Base-by-base conservation (phyloP, 345 rosid genomes). In the Citrus inodora region DNA sequence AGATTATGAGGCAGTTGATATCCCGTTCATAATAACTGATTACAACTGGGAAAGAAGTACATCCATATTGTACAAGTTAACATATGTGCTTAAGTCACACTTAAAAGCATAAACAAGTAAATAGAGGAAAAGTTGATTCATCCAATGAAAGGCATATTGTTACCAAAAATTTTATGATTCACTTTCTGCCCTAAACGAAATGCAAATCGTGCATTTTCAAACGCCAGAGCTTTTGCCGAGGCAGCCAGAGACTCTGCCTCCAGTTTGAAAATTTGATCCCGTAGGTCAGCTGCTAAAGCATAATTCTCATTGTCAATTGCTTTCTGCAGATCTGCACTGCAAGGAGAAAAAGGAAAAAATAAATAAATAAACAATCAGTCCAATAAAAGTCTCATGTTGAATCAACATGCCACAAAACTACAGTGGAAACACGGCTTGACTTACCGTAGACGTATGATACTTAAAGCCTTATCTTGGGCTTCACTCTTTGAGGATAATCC, bases 131-230 rank as follows among this genome's bases (percentile, higher is more conserved):
- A 67, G 40, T 56, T 24, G 19, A 77, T 70, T 37, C 60, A 74
- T 56, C 40, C 67, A 56, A 63, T 28, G 14, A 51, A 75, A 78
- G 75, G 66, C 61, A 69, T 19, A 63, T 19, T 38, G 40, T 59
- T 91, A 93, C 99, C 98, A 71, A 86, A 93, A 72, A 74, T 38
- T 85, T 89, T 93, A 83, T 93, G 99, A 82, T 69, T 88, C 87
- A 92, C 90, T 89, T 90, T 93, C 88, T 95, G 99, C 62, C 99
- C 99, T 80, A 95, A 84, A 35, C 96, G 97, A 82, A 92, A 92
- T n/a, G 88, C 90, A 85, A 89, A 95, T 67, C 88, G 81, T 10
- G 91, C 91, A 38, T 90, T 95, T 82, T 90, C 98, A 87, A 87
- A 86, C 37, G 83, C 95, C 86, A 92, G 85, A 70, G 97, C 96